A percentile compares a stretch with the other conserved stretches of the same genome.
phyloP scores from a whole-genome alignment of 306 rosid genomes.

The Castanopsis chinensis region DNA sequence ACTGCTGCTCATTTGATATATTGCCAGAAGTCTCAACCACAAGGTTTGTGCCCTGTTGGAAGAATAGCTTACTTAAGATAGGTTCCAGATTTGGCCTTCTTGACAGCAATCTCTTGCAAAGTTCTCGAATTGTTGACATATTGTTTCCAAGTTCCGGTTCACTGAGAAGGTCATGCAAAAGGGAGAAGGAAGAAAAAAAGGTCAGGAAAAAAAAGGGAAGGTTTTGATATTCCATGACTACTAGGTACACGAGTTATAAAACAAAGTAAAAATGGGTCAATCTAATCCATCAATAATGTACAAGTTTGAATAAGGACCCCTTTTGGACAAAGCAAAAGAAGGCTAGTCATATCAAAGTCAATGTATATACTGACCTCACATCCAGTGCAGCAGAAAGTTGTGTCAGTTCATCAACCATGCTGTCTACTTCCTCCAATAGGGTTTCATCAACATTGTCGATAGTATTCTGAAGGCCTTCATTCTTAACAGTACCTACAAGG shows the following conservation, averaged over 20 bases:
- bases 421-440: neutral
- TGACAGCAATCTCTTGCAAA: conserved; percentile 14
- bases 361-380: conserved; percentile 20
- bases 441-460: neutral
- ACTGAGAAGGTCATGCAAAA: neutral
- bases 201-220: neutral
- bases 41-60: neutral
- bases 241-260: neutral
- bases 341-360: too few species aligned
- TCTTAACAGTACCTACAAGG: neutral
- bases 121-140: neutral
- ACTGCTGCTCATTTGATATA: neutral
- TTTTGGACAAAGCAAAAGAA: too few species aligned
- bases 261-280: too few species aligned
- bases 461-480: neutral
- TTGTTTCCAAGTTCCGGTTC: neutral
- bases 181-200: neutral
- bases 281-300: too few species aligned
- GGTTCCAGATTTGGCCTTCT: conserved; percentile 13
- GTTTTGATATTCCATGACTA: neutral
- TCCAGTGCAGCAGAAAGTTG: conserved; percentile 26
- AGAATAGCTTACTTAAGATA: neutral
- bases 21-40: neutral
- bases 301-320: too few species aligned
- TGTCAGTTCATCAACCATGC: conserved; percentile 27